Percentiles rank a stretch among this genome's conserved stretches.
Conservation (phyloP, 2,329 filamentous ascomycete genomes). For the Aspergillus sp. region DNA sequence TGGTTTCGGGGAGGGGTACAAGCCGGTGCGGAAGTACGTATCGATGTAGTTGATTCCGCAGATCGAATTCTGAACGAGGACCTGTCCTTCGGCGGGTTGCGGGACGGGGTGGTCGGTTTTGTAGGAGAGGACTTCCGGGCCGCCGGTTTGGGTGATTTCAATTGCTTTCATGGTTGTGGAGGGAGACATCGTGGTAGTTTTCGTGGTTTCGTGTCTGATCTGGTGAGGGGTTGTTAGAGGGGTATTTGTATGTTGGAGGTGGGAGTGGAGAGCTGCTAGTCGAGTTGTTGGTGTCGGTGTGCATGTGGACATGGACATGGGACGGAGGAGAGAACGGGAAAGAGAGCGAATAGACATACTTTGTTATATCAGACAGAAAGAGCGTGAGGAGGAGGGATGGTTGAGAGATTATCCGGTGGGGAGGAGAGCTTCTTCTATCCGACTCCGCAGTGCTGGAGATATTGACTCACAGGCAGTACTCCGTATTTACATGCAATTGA, state of each 20-base stretch:
- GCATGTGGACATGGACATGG: neutral
- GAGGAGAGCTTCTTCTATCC: too few relatives aligned
- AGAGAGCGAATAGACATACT: neutral
- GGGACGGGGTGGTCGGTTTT: constrained; percentile 67
- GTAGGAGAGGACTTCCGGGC: constrained; percentile 64
- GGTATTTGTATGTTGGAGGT: constrained; percentile 7
- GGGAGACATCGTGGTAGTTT: constrained; percentile 33
- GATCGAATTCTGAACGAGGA: constrained; percentile 74
- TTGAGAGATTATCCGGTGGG: neutral
- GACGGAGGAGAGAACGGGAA: neutral
- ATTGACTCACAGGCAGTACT: too few relatives aligned
- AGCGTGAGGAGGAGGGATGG: neutral
- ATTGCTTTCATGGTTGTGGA: constrained; percentile 68
- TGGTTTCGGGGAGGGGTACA: constrained; percentile 67
- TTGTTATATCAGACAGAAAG: neutral
- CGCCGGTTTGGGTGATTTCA: constrained; percentile 64
- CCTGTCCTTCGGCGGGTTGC: constrained; percentile 57
- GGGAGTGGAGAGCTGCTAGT: constrained; percentile 9
- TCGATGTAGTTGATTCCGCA: constrained; percentile 86
- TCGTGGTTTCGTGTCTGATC: constrained; percentile 32
- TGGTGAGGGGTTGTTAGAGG: constrained; percentile 1
- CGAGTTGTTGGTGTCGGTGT: constrained; percentile 1
- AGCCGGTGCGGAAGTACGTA: constrained; percentile 79
- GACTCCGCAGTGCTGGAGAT: too few relatives aligned
- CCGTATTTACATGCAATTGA: too few relatives aligned